Evolutionary conservation across 2,329 filamentous ascomycete species (phyloP).

Genomic region (Xylaria sp.): DNA sequence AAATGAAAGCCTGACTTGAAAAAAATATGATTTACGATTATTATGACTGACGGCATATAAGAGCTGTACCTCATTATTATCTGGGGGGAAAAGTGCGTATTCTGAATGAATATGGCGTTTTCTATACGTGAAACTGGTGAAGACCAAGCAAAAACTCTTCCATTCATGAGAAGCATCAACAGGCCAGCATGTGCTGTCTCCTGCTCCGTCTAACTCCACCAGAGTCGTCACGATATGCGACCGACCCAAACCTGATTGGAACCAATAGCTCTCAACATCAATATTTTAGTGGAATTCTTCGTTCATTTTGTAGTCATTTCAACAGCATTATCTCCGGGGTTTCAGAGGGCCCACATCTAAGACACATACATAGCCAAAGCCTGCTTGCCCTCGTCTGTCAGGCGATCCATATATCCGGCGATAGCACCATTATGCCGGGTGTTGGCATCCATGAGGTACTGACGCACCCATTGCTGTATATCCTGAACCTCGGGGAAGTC

Average conservation of each 20-base stretch:
- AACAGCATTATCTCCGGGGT: neutral
- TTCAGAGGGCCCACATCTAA: conserved; percentile 26
- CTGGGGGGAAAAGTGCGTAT: conserved; percentile 13
- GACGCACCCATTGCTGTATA: conserved; percentile 85
- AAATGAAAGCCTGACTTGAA: neutral
- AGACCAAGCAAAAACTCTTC: neutral
- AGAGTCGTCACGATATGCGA: conserved; percentile 10
- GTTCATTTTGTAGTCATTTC: conserved; percentile 1
- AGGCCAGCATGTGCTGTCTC: conserved; percentile 11
- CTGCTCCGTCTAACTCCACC: conserved; percentile 2
- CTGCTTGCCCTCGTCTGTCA: conserved; percentile 70
- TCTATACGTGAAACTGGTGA: neutral
- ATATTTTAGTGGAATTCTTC: neutral
- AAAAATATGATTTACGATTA: conserved; percentile 1
- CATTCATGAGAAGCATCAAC: conserved; percentile 1
- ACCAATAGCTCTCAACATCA: neutral
- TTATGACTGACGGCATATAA: neutral
- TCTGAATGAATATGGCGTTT: conserved; percentile 18
- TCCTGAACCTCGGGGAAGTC: conserved; percentile 87
- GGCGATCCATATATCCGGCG: conserved; percentile 76
- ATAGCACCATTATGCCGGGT: conserved; percentile 77
- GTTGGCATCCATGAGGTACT: conserved; percentile 82
- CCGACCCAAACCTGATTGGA: neutral
- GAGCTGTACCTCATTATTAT: neutral
- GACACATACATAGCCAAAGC: conserved; percentile 64